Base-by-base conservation (phyloP, 352 stramenopile genomes). In the Pythium periplocum region DNA sequence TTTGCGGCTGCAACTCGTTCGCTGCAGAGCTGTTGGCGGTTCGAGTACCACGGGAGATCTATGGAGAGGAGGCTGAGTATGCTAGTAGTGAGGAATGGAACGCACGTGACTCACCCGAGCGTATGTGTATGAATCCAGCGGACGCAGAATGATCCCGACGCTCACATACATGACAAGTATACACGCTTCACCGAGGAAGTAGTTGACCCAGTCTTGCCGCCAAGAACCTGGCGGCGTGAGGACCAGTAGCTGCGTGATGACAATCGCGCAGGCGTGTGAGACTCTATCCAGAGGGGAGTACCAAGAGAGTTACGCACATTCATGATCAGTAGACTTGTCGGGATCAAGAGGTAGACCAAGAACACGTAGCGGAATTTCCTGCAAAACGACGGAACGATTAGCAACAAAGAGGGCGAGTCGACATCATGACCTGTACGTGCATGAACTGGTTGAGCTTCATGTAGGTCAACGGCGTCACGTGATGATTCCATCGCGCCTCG, bases 371-470 rank as follows among this genome's bases (percentile, higher is more conserved):
- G 78, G 49, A 89, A 83, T 43, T 60, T 56, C 57, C 78, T 88
- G 48, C 40, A 64, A 26, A 46, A 48, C n/a, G 47, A 36, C 17
- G 17, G 17, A 55, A 37, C 1, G 6, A 35, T 53, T 35, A 35
- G 10, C 5, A 45, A 32, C 12, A 51, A 38, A 47, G 4, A 35
- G 9, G 4, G 26, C 44, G n/a, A 48, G 34, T 44, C 35, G 6
- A 4, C 36, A 35, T 0, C 4, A 39, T 35, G 33, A 56, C 10
- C 36, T n/a, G 8, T 44, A n/a, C 70, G 26, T 53, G 86, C 75
- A 77, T 65, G 43, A 85, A 85, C 53, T 86, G 75, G n/a, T 79
- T 72, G 43, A 90, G 72, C 50, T 84, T 85, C 68, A 84, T 85
- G 56, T 87, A 85, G 17, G 69, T 78, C 30, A 86, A 56, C 11